phyloP scores from a whole-genome alignment of 2,329 filamentous ascomycete species.

The Fusarium buxicola region DNA sequence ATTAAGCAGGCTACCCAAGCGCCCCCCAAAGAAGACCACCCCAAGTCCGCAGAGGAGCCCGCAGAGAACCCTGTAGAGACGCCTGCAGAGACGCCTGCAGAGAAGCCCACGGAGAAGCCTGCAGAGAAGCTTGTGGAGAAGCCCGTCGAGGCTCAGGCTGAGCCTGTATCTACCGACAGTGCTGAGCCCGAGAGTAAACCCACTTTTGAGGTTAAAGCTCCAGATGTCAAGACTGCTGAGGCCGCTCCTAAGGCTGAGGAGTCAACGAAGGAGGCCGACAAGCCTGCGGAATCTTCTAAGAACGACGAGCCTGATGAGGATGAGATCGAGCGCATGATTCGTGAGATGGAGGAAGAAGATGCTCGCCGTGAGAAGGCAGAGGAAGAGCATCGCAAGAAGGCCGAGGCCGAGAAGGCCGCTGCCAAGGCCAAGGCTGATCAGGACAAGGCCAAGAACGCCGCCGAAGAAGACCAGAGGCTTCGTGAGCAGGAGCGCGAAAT shows the following conservation, averaged over 20 bases:
- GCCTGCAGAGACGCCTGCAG: slow-evolving; percentile 18
- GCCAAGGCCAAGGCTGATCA: slow-evolving; percentile 64
- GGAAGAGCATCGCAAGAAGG: slow-evolving; percentile 60
- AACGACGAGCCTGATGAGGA: slow-evolving; percentile 61
- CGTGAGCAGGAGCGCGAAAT: slow-evolving; percentile 79
- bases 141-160: slow-evolving; percentile 21
- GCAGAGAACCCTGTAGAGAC: slow-evolving; percentile 51
- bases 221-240: slow-evolving; percentile 45
- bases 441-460: slow-evolving; percentile 58
- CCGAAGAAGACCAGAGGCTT: slow-evolving; percentile 73
- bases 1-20: slow-evolving; percentile 71
- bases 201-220: slow-evolving; percentile 46
- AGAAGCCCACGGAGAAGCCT: slow-evolving; percentile 44
- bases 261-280: slow-evolving; percentile 44
- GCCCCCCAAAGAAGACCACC: slow-evolving; percentile 48
- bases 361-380: slow-evolving; percentile 35
- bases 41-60: slow-evolving; percentile 38
- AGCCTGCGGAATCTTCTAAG: slow-evolving; percentile 46
- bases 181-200: slow-evolving; percentile 43
- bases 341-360: slow-evolving; percentile 66
- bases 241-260: slow-evolving; percentile 42
- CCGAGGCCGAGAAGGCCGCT: slow-evolving; percentile 57
- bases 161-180: slow-evolving; percentile 15
- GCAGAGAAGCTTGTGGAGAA: slow-evolving; percentile 21
- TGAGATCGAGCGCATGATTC: slow-evolving; percentile 69